Evolutionary conservation across 768 basidiomycete genomes (phyloP).

Genomic region (Tricholoma terreum): DNA sequence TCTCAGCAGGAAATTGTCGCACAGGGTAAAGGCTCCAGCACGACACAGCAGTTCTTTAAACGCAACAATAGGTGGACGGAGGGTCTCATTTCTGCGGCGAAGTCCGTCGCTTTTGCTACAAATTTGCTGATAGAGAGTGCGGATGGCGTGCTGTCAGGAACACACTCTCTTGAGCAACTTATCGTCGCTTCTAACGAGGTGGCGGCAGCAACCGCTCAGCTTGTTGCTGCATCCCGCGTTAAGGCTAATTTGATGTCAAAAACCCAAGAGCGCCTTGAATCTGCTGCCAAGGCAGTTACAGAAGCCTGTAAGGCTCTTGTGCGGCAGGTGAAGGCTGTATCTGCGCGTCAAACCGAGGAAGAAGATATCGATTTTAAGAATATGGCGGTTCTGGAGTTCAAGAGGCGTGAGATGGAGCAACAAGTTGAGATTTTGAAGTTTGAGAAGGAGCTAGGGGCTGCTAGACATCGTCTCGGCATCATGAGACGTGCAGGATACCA

Average conservation of each 20-base stretch:
- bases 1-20: conserved; percentile 98
- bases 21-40: conserved; percentile 89
- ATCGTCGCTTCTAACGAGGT: conserved; percentile 99
- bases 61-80: conserved; percentile 99
- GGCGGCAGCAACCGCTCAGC: conserved; percentile 93
- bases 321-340: conserved; percentile 92
- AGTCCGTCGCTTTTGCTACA: conserved; percentile 96
- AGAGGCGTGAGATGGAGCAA: conserved; percentile 97
- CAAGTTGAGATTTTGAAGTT: conserved; percentile 97
- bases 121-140: conserved; percentile 94
- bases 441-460: conserved; percentile 92
- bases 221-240: conserved; percentile 97
- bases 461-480: conserved; percentile 74
- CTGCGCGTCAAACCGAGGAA: conserved; percentile 74
- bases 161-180: conserved; percentile 95
- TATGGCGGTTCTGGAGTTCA: conserved; percentile 95
- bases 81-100: conserved; percentile 96
- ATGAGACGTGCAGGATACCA: conserved; percentile 92
- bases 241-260: conserved; percentile 99
- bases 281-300: conserved; percentile 96
- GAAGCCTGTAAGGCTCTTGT: conserved; percentile 97
- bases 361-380: conserved; percentile 88
- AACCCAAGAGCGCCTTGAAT: conserved; percentile 93
- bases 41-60: conserved; percentile 98
- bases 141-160: conserved; percentile 95